phyloP scores from a whole-genome alignment of 176 grass and related monocot species.

The Tillandsia fasciculata region DNA sequence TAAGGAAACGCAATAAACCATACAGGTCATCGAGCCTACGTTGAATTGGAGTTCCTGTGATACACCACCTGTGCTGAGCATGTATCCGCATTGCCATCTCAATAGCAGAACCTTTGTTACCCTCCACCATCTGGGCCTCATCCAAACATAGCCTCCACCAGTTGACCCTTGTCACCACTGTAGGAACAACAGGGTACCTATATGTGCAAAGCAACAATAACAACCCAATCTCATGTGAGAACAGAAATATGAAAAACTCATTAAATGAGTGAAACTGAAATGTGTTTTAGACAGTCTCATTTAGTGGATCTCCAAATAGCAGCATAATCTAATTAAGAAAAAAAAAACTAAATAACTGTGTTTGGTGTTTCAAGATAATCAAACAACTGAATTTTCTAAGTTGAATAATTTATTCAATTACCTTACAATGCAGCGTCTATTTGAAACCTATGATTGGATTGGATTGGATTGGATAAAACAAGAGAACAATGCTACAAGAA shows the following conservation, averaged over 20 bases:
- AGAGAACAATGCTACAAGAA: no score
- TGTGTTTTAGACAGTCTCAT: no score
- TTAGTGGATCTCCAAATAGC: no score
- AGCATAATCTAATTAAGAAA: no score
- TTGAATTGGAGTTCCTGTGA: conserved; percentile 94
- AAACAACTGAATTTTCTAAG: background rate
- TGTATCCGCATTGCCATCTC: conserved; percentile 93
- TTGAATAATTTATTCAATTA: conserved; percentile 10
- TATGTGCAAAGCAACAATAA: conserved; percentile 1
- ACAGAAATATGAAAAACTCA: background rate
- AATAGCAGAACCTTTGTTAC: conserved; percentile 63
- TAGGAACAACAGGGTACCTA: conserved; percentile 88
- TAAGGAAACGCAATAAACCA: conserved; percentile 83
- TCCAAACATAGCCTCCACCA: conserved; percentile 98
- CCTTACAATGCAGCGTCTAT: background rate
- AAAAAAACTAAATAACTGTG: no score
- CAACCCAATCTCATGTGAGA: background rate
- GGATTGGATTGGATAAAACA: no score
- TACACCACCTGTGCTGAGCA: conserved; percentile 73
- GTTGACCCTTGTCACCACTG: conserved; percentile 75
- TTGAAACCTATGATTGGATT: background rate
- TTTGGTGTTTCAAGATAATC: no score
- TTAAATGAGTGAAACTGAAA: no score
- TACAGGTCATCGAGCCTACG: conserved; percentile 78
- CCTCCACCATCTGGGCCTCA: conserved; percentile 97